Evolutionary conservation across 192 early-diverging fungal genomes (phyloP).

Genomic region (Coemansia sp.): DNA sequence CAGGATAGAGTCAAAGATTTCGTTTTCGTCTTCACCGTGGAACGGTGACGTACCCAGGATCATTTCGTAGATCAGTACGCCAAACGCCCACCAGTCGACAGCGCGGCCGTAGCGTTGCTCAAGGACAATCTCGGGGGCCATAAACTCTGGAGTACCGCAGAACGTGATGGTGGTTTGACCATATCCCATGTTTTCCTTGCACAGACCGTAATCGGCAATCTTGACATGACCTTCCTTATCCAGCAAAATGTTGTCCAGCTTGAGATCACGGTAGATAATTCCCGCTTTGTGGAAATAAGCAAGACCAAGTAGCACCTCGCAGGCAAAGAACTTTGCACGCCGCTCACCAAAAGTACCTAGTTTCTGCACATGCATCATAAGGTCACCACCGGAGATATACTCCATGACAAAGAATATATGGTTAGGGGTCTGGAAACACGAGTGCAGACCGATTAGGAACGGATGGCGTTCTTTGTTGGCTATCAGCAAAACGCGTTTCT

Average conservation of each 20-base stretch:
- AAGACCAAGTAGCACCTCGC: conserved; percentile 90
- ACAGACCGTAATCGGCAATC: conserved; percentile 97
- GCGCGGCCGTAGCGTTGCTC: conserved; percentile 96
- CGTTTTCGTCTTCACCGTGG: conserved; percentile 93
- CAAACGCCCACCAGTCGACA: conserved; percentile 99
- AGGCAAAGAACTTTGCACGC: conserved; percentile 94
- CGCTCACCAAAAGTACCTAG: conserved; percentile 84
- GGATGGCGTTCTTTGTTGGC: conserved; percentile 91
- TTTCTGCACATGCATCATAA: conserved; percentile 98
- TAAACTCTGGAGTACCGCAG: conserved; percentile 98
- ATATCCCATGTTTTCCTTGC: conserved; percentile 93
- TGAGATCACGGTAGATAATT: conserved; percentile 95
- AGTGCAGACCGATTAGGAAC: conserved; percentile 95
- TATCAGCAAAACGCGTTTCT: conserved; percentile 90
- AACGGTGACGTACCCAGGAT: conserved; percentile 91
- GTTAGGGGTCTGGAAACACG: conserved; percentile 93
- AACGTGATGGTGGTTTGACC: conserved; percentile 90
- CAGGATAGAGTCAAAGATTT: conserved; percentile 97
- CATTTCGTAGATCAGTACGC: conserved; percentile 87
- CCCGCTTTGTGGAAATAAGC: conserved; percentile 95
- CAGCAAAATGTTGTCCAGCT: conserved; percentile 94
- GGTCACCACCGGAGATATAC: conserved; percentile 93
- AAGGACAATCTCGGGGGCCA: conserved; percentile 96
- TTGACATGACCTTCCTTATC: conserved; percentile 94
- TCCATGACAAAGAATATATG: conserved; percentile 99